Base-by-base conservation (phyloP, 768 basidiomycete species). In the Inosperma sp. region DNA sequence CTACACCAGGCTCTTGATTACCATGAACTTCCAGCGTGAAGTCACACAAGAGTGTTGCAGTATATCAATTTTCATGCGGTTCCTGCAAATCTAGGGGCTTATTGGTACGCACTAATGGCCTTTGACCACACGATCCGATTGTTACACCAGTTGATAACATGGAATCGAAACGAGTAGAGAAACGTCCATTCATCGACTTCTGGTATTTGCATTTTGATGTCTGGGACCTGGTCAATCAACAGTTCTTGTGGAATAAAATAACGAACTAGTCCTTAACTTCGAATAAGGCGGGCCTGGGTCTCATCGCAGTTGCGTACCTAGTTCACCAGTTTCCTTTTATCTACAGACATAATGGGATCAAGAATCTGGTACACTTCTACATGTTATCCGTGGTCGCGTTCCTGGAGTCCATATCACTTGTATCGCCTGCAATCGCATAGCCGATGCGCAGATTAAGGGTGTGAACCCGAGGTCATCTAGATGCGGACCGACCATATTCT, bases 291-390 rank as follows among this genome's bases (percentile, higher is more conserved):
- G 31, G 66, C 59, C 14, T 19, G 31, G 27, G 7, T 21, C 19
- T 33, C 17, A 8, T 49, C 21, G 39, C 31, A 31, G 22, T 42
- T 42, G 12, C 49, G 25, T 23, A 10, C n/a, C 12, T 14, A 12
- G n/a, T 51, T 56, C 14, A 52, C 27, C 16, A 4, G 10, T n/a
- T 50, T 16, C 44, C 25, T 36, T 37, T 19, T 53, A 89, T 88
- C 79, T 53, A 89, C 89, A 4, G 86, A 89, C 59, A 83, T 92
- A 12, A 10, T 92, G 89, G 89, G 89, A 92, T 59, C 80, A 82
- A 52, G 87, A 90, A 67, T 85, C 84, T 9, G 89, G 79, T 5
- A 75, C 80, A 7, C 69, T 88, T 1, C 71, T 92, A 3, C 87
- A 88, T 54, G 77, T 82, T 55, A 75, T 92, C 56, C 80, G 77